Evolutionary conservation across 139 green algal genomes (phyloP).

Genomic region (Pleodorina starrii): DNA sequence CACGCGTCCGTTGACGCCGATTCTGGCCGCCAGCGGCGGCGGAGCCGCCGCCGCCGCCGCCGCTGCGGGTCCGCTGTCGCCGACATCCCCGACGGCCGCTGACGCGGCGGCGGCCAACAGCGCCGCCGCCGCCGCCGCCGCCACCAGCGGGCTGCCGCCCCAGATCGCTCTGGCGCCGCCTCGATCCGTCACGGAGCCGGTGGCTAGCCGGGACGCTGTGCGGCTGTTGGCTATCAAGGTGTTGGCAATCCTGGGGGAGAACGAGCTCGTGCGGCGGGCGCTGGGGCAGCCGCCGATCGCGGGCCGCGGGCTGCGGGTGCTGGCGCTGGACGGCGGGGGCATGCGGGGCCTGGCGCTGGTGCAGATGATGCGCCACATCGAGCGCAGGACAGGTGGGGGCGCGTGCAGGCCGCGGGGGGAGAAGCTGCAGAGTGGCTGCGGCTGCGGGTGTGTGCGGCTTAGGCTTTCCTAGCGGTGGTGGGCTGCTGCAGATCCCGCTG

Average conservation of each 20-base stretch:
- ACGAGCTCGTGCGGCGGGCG: slow-evolving; percentile 77
- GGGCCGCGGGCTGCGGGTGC: slow-evolving; percentile 88
- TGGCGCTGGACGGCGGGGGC: slow-evolving; percentile 96
- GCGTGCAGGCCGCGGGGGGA: not conserved
- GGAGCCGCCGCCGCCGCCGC: not conserved
- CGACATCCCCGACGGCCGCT: not conserved
- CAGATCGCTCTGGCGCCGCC: slow-evolving; percentile 4
- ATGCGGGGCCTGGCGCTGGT: slow-evolving; percentile 92
- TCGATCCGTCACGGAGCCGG: slow-evolving; percentile 23
- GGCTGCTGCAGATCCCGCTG: too few species aligned
- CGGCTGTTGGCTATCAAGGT: slow-evolving; percentile 72
- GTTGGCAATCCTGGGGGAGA: slow-evolving; percentile 88
- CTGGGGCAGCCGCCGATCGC: slow-evolving; percentile 67
- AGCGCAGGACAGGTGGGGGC: slow-evolving; percentile 66
- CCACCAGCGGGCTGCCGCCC: slow-evolving; percentile 9
- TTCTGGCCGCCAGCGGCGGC: not conserved
- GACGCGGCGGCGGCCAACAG: not conserved
- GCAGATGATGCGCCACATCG: slow-evolving; percentile 80
- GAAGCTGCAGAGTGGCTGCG: too few species aligned
- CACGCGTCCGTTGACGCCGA: not conserved
- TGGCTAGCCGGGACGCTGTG: not conserved
- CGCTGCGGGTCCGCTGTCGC: not conserved
- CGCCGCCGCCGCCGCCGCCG: not conserved
- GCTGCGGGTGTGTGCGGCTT: too few species aligned
- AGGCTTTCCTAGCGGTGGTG: too few species aligned